Base-by-base conservation (phyloP, 441 rosid species). In the Gossypium trilobum region DNA sequence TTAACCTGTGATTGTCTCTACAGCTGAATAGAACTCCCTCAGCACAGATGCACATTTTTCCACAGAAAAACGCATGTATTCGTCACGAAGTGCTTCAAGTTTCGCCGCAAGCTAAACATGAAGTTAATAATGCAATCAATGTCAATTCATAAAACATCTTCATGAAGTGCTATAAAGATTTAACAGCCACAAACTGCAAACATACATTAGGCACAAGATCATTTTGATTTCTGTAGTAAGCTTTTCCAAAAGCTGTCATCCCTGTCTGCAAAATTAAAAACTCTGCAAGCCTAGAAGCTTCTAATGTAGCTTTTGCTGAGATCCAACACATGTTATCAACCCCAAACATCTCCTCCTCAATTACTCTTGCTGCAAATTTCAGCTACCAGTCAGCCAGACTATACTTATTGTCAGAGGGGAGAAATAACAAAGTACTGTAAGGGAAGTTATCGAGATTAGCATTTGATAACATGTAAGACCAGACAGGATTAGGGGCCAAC, bases 201-300 rank as follows among this genome's bases (percentile, higher is more conserved):
- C 83, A 33, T 82, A 92, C 99, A 76, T 88, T 92, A 46, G 97
- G 97, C 73, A 91, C 89, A 57, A 95, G 97, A 84, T 95, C 99
- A 57, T 86, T 78, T 76, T 87, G 96, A 67, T 85, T 86, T 79
- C 96, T 85, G 83, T 89, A 95, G 85, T 85, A 89, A 66, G 92
- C 91, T 80, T 92, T 92, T 73, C 99, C 99, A 71, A 92, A 91
- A 58, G 95, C 95, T 50, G 99, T 89, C 99, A 95, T 95, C 77
- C 99, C 99, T 11, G 99, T 91, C 83, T 84, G 96, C 76, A 95
- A 86, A 80, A 95, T 92, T 79, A 95, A 80, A 84, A 81, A 82
- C 66, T 95, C 97, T 5, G 97, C 91, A 72, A 86, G 87, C 73
- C 89, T 87, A 31, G 97, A 95, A 82, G 99, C 96, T 80, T 92